A percentile compares a stretch with the other conserved stretches of the same genome.
Evolutionary conservation across 2,329 filamentous ascomycete species (phyloP).

Genomic region (Alternaria gaisen): DNA sequence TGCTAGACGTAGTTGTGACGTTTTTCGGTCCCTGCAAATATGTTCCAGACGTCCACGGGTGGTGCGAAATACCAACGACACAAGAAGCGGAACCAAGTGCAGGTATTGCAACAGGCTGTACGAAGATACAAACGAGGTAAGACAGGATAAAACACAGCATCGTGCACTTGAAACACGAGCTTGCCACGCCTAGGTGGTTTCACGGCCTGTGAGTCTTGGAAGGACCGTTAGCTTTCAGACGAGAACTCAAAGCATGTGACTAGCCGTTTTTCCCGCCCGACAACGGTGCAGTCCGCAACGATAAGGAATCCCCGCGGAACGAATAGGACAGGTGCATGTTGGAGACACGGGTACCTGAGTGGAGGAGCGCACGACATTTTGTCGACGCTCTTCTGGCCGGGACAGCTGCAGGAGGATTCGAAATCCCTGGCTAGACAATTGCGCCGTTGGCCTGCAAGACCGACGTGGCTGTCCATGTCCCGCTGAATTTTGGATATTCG

Average conservation of each 20-base stretch:
- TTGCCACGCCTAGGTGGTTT: conserved; percentile 29
- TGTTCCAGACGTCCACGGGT: neutral
- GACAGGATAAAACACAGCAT: conserved; percentile 32
- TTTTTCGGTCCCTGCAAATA: neutral
- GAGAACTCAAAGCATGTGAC: conserved; percentile 20
- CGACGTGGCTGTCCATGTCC: conserved; percentile 44
- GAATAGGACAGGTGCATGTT: conserved; percentile 9
- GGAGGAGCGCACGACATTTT: conserved; percentile 18
- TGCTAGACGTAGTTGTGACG: conserved; percentile 13
- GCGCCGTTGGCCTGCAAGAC: conserved; percentile 32
- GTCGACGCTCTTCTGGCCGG: conserved; percentile 8
- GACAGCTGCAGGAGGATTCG: conserved; percentile 25
- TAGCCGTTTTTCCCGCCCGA: conserved; percentile 16
- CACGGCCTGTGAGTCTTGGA: conserved; percentile 24
- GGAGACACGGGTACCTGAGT: conserved; percentile 29
- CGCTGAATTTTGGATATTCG: conserved; percentile 22
- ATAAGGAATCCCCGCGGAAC: conserved; percentile 6
- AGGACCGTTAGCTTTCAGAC: conserved; percentile 13
- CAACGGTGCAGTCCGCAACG: conserved; percentile 4
- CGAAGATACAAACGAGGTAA: conserved; percentile 12
- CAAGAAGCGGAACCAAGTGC: conserved; percentile 1
- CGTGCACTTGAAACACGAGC: conserved; percentile 33
- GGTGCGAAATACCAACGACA: conserved; percentile 3
- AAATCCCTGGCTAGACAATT: conserved; percentile 22
- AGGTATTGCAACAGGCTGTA: conserved; percentile 7